These are phyloP conservation scores for Solanum corneliomulleri DNA, from an alignment of 257 asterid genomes.

Conservation along the genomic window DNA sequence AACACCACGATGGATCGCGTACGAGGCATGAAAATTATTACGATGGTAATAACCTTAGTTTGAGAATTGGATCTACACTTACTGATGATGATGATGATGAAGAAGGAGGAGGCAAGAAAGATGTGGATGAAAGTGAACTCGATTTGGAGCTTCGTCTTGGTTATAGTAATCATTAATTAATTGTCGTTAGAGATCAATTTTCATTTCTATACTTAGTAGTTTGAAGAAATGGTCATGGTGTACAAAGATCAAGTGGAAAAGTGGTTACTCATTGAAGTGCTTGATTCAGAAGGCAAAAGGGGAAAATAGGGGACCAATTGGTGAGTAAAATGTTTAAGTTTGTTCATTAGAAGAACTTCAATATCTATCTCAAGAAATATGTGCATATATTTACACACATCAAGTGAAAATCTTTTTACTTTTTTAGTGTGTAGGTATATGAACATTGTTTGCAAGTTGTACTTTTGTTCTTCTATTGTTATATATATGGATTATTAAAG, in stretches of 20 bases:
- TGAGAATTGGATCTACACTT: constrained; percentile 23
- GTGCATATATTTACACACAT: background rate
- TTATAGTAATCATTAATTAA: constrained; percentile 3
- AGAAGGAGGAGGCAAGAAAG: background rate
- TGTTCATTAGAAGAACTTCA: background rate
- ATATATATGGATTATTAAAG: background rate
- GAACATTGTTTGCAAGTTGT: background rate
- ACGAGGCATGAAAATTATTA: background rate
- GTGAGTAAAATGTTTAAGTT: background rate
- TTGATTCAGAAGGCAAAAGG: background rate
- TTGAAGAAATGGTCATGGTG: background rate
- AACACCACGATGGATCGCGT: background rate
- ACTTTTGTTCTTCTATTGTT: background rate
- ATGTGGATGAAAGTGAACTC: constrained; percentile 31
- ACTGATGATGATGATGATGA: constrained; percentile 4
- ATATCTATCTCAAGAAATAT: background rate
- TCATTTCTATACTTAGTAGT: background rate
- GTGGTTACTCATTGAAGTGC: background rate
- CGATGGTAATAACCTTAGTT: constrained; percentile 19
- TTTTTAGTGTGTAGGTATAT: background rate
- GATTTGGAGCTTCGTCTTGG: constrained; percentile 98
- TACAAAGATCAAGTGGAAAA: background rate
- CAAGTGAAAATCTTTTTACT: background rate
- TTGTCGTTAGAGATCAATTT: background rate
- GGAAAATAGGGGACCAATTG: background rate